These are phyloP conservation scores for Magnolia officinalis DNA, from an alignment of 164 flowering plant species.

Conservation along the genomic window DNA sequence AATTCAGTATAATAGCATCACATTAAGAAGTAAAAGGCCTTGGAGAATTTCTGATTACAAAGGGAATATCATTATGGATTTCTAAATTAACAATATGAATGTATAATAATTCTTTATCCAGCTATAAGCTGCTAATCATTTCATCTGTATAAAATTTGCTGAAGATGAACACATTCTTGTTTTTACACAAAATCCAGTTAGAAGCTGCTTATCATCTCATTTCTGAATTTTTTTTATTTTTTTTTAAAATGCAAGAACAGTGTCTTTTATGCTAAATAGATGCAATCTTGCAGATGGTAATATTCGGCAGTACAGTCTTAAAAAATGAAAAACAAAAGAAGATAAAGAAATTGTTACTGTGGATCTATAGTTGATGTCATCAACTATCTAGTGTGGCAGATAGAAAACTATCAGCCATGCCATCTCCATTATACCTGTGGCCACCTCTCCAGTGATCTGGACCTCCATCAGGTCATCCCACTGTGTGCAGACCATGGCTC, in stretches of 20 bases:
- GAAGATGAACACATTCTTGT: too few species aligned
- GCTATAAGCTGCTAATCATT: background rate
- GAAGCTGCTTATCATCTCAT: background rate
- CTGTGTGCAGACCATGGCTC: background rate
- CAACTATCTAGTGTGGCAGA: background rate
- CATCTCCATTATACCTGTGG: background rate
- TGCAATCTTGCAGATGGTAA: background rate
- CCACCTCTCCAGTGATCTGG: background rate
- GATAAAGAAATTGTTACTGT: background rate
- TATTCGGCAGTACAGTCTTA: background rate
- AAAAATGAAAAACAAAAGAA: background rate
- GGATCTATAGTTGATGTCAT: background rate
- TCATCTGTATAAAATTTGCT: background rate
- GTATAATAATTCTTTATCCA: background rate
- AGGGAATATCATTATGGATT: background rate
- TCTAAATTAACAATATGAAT: background rate
- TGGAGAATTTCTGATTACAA: background rate
- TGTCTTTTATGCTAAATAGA: background rate
- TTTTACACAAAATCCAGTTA: too few species aligned
- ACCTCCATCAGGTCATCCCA: background rate
- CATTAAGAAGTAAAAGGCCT: background rate
- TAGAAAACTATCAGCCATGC: background rate
- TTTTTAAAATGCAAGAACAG: background rate
- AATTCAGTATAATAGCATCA: conserved; percentile 8
- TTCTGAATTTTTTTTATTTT: too few species aligned